Conservation (phyloP, 495 filamentous ascomycete species). For the Xylaria bambusicola region DNA sequence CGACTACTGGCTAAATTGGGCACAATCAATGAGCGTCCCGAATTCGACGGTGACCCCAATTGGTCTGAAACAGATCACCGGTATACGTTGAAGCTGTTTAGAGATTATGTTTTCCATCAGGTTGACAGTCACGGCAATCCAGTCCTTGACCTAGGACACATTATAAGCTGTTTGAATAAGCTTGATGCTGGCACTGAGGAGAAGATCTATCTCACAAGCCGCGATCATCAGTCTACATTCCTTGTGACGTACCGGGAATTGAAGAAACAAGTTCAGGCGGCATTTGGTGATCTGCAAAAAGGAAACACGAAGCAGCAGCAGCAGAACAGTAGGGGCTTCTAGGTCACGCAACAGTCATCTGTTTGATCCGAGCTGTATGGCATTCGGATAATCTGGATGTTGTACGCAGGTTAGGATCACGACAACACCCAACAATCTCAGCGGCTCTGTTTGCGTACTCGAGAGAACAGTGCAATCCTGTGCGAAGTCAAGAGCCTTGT, state of each 20-base stretch:
- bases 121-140: conserved; percentile 82
- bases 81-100: conserved; percentile 90
- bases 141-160: conserved; percentile 79
- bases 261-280: conserved; percentile 72
- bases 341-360: neutral
- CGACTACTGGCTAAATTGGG: conserved; percentile 82
- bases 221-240: conserved; percentile 84
- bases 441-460: no score
- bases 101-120: conserved; percentile 96
- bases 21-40: conserved; percentile 84
- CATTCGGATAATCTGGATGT: no score
- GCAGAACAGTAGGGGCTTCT: conserved; percentile 14
- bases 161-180: conserved; percentile 82
- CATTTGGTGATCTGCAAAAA: conserved; percentile 79
- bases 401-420: no score
- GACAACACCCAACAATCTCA: no score
- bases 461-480: no score
- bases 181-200: conserved; percentile 89
- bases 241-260: conserved; percentile 86
- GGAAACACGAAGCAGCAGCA: conserved; percentile 36
- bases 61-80: conserved; percentile 91
- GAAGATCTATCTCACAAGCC: conserved; percentile 78
- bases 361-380: no score
- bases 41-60: conserved; percentile 68
- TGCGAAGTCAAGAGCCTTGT: no score